Base-by-base conservation (phyloP, 2,329 filamentous ascomycete species). In the Simplicillium sp. region DNA sequence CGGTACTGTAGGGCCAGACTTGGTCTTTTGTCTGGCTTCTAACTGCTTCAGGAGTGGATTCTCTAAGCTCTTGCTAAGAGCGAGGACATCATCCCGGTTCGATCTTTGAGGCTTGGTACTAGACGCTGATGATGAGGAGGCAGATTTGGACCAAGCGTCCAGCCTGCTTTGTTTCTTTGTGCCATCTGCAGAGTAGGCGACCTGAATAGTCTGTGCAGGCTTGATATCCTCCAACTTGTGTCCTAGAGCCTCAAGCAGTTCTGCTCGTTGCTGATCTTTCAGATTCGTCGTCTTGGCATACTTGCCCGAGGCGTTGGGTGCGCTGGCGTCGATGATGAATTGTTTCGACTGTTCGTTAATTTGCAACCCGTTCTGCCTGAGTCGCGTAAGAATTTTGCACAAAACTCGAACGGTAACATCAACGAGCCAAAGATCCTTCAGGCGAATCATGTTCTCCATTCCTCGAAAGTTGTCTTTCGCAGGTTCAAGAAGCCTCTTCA, bases 351-450 rank as follows among this genome's bases (percentile, higher is more conserved):
- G 68, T 12, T 73, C 58, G 31, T 80, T 75, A 25, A 95, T 75
- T 40, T 80, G 78, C 50, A 95, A 79, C 40, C 77, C 73, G 38
- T 86, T 82, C 49, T 89, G 82, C 33, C 81, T 79, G n/a, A 98
- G 68, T 16, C 87, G 82, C 12, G 77, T 76, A 29, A 98, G 73
- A 44, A 98, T 80, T 58, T 94, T 94, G 51, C 81, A 79, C 28
- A 96, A 77, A 20, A 97, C 75, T 20, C 80, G 81, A 37, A 94
- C 87, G 12, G 90, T 82, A 32, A 87, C 87, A 44, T 75, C 80
- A 29, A 92, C 82, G 7, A 98, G 74, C 61, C 88, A 96, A 41
- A 80, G 74, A 58, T 98, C 92, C 47, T 90, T 84, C 4, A 98
- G 72, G 43, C 92, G 80, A 41, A 98, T 75, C 87, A 94, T 95